Evolutionary conservation across 2,329 filamentous ascomycete species (phyloP).

Genomic region (Pseudomassariella vexata): DNA sequence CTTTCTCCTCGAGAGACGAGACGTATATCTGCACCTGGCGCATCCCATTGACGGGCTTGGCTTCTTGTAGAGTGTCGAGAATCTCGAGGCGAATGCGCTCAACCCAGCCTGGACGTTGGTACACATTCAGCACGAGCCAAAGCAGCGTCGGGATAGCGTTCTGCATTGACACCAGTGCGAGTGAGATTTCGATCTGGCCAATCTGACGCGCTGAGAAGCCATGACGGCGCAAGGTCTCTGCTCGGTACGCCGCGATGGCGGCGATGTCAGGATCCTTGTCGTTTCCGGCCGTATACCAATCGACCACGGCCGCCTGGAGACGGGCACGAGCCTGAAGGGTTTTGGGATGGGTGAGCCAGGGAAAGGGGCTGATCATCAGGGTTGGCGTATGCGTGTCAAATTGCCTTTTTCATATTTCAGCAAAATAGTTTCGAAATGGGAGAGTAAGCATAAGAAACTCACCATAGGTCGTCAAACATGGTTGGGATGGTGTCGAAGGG

Average conservation of each 20-base stretch:
- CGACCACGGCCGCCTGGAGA: constrained; percentile 18
- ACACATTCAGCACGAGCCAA: background rate
- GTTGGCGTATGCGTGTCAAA: constrained; percentile 22
- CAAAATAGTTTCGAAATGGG: background rate
- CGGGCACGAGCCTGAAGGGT: constrained; percentile 20
- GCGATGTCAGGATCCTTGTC: constrained; percentile 21
- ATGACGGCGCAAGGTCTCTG: constrained; percentile 19
- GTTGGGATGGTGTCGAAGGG: constrained; percentile 28
- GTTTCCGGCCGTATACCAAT: constrained; percentile 24
- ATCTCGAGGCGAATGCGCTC: background rate
- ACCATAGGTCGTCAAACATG: constrained; percentile 33
- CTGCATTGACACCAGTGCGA: constrained; percentile 15
- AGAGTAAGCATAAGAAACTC: constrained; percentile 8
- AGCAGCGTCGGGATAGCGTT: constrained; percentile 1
- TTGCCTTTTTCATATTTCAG: constrained; percentile 14
- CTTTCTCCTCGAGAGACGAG: constrained; percentile 27
- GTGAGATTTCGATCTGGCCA: constrained; percentile 22
- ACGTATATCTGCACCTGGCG: constrained; percentile 27
- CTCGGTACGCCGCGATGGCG: constrained; percentile 21
- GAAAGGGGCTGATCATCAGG: constrained; percentile 25
- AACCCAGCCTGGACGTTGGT: background rate
- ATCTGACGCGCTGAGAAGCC: constrained; percentile 21
- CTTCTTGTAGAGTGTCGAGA: constrained; percentile 15
- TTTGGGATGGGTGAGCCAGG: constrained; percentile 21
- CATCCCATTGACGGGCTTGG: constrained; percentile 13